Evolutionary conservation across 1,284 basidiomycete species (phyloP).

Genomic region (Ceratorhiza oryzae-sativae): DNA sequence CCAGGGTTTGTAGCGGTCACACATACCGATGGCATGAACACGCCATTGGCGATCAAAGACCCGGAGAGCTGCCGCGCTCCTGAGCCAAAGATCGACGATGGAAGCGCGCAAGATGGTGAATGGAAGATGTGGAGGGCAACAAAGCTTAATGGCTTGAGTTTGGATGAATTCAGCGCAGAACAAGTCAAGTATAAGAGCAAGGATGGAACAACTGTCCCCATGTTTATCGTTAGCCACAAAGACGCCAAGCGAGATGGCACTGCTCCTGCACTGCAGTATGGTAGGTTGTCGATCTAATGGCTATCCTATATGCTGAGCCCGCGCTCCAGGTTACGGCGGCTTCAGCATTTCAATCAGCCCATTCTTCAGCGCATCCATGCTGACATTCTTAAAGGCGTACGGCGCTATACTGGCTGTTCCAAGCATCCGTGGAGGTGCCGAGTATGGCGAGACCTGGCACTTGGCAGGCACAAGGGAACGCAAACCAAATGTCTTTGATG

Average conservation of each 20-base stretch:
- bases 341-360: conserved; percentile 78
- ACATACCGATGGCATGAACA: conserved; percentile 31
- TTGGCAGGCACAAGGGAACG: conserved; percentile 70
- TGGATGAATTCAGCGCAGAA: conserved; percentile 73
- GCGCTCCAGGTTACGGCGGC: conserved; percentile 78
- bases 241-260: conserved; percentile 75
- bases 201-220: conserved; percentile 83
- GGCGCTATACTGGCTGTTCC: conserved; percentile 76
- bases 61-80: background rate
- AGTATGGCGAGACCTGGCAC: conserved; percentile 87
- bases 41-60: conserved; percentile 30
- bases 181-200: conserved; percentile 77
- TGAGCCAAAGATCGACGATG: background rate
- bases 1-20: conserved; percentile 20
- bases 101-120: conserved; percentile 53
- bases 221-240: conserved; percentile 86
- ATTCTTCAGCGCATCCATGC: conserved; percentile 72
- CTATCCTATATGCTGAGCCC: no score
- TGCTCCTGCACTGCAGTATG: conserved; percentile 81
- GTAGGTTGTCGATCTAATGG: no score
- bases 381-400: conserved; percentile 80
- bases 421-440: conserved; percentile 81
- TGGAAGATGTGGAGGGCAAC: conserved; percentile 70
- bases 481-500: conserved; percentile 79
- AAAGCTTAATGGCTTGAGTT: conserved; percentile 67